Conservation (phyloP, 2,329 filamentous ascomycete species). For the Claviceps africana region DNA sequence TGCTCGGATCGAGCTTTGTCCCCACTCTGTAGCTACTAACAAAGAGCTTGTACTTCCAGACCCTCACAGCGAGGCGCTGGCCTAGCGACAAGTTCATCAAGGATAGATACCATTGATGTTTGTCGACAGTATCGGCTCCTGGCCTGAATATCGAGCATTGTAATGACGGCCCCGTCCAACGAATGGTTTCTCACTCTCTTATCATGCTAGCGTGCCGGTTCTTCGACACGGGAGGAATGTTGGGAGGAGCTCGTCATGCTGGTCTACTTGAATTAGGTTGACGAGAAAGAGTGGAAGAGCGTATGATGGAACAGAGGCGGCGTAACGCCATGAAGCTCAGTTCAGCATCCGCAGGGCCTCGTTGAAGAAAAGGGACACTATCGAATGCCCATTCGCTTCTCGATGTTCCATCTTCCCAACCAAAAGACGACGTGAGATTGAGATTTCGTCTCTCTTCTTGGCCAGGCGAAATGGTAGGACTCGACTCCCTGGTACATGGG, state of each 20-base stretch:
- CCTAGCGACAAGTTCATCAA: background rate
- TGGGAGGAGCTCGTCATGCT: background rate
- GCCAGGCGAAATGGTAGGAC: background rate
- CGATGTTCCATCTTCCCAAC: background rate
- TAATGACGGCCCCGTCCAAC: no score
- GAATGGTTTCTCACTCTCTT: background rate
- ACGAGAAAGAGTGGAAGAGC: background rate
- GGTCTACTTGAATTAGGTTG: background rate
- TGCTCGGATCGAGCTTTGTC: conserved; percentile 1
- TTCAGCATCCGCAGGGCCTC: background rate
- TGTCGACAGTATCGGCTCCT: background rate
- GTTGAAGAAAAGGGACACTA: background rate
- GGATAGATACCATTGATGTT: background rate
- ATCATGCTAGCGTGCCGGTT: background rate
- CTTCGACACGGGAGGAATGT: no score
- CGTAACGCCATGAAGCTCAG: background rate
- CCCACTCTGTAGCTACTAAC: conserved; percentile 14
- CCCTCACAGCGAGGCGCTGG: background rate
- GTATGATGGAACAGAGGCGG: background rate
- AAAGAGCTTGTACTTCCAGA: conserved; percentile 14
- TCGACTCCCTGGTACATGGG: background rate
- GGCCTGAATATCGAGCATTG: background rate
- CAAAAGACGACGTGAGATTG: background rate
- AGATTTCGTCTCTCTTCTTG: background rate
- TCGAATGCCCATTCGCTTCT: background rate